A percentile compares a stretch with the other conserved stretches of the same genome.
These are phyloP conservation scores for Trichoderma atroviride DNA, from an alignment of 2,329 filamentous ascomycete species.

Conservation along the genomic window DNA sequence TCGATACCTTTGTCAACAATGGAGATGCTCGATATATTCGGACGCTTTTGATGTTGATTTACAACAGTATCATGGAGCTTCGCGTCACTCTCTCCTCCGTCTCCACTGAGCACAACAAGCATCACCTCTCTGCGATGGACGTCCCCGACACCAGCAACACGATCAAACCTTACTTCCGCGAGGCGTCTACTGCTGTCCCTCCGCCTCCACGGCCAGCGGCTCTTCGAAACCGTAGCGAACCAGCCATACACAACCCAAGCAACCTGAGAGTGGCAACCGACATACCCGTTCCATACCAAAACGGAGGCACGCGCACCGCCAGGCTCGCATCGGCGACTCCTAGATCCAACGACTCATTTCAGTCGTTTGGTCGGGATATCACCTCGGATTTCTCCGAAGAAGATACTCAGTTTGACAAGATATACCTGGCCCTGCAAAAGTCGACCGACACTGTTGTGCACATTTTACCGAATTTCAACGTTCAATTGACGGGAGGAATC, in stretches of 20 bases:
- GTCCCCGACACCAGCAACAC: constrained; percentile 47
- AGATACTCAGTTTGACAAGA: constrained; percentile 78
- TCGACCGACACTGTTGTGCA: constrained; percentile 74
- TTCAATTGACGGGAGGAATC: constrained; percentile 66
- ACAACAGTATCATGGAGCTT: constrained; percentile 69
- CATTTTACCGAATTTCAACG: constrained; percentile 69
- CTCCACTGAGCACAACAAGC: constrained; percentile 34
- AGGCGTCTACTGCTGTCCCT: constrained; percentile 51
- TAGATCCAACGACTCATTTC: constrained; percentile 80
- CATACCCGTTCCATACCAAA: constrained; percentile 50
- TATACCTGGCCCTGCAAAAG: constrained; percentile 74
- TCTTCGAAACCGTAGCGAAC: constrained; percentile 41
- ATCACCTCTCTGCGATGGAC: constrained; percentile 28
- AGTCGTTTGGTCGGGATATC: constrained; percentile 50
- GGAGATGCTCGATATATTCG: constrained; percentile 69
- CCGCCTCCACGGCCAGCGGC: constrained; percentile 52
- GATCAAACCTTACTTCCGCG: constrained; percentile 53
- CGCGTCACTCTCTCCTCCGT: constrained; percentile 54
- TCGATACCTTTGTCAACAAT: constrained; percentile 66
- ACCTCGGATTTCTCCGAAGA: constrained; percentile 71
- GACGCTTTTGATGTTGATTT: constrained; percentile 63
- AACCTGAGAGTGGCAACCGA: constrained; percentile 61
- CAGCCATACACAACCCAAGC: constrained; percentile 51
- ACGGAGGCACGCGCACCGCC: constrained; percentile 53
- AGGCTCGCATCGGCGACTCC: constrained; percentile 67